Percentiles rank a stretch among this genome's conserved stretches.
These are phyloP conservation scores for Nothomitra cinnamomea DNA, from an alignment of 2,329 filamentous ascomycete genomes.

Conservation along the genomic window DNA sequence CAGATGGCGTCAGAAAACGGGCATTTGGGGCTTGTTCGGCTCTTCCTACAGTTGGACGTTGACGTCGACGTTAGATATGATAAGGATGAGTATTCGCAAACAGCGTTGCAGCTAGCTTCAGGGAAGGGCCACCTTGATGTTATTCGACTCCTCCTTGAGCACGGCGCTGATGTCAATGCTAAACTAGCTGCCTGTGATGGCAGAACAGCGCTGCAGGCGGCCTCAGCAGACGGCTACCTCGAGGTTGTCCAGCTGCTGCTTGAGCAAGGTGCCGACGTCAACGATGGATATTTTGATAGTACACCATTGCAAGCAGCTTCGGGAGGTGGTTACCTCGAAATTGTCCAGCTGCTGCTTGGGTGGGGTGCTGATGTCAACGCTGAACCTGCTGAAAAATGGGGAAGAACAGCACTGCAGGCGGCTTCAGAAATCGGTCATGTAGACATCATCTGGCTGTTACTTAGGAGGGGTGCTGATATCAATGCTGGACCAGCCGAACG, in stretches of 20 bases:
- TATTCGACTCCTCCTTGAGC: conserved; percentile 6
- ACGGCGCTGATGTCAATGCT: conserved; percentile 8
- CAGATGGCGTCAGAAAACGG: background rate
- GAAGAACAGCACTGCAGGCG: background rate
- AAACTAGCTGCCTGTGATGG: background rate
- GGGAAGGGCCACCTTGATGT: background rate
- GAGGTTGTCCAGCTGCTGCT: background rate
- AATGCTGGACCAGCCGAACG: conserved; percentile 5
- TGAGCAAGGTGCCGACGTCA: background rate
- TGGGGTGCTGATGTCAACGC: background rate
- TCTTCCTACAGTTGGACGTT: background rate
- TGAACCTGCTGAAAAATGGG: background rate
- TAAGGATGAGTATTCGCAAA: background rate
- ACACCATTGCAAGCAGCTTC: conserved; percentile 2
- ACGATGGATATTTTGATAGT: background rate
- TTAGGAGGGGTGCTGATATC: conserved; percentile 7
- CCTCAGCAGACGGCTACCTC: background rate
- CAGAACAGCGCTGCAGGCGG: background rate
- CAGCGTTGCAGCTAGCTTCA: conserved; percentile 2
- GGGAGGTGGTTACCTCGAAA: background rate
- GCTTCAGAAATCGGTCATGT: background rate
- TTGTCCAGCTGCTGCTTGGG: conserved; percentile 8
- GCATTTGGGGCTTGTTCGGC: background rate
- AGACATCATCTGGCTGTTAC: conserved; percentile 3
- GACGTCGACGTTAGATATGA: background rate